Evolutionary conservation across 352 stramenopile genomes (phyloP), one percentile per base, ranked within the genome.

Genomic region (Detonula confervacea): DNA sequence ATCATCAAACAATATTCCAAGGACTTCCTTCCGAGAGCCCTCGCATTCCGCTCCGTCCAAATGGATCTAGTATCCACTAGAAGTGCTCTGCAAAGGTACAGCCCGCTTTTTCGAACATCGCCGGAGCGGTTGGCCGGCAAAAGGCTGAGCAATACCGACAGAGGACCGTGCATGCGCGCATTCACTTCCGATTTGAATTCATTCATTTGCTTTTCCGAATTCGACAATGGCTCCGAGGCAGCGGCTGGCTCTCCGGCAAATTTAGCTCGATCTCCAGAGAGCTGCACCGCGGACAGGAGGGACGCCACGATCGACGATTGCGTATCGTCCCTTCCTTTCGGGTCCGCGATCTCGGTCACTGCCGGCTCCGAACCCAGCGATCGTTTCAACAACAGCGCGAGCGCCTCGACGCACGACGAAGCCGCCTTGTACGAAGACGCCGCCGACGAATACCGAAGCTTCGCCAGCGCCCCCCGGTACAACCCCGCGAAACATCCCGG

Each of bases 1-100:
- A 63, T 47, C n/a, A 59, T 62, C 24, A 88, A 67, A 52, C 81
- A 86, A 71, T 68, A 83, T 37, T 86, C 75, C 5, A 80, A 60
- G 7, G 81, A 61, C 73, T 71, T 68, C 16, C 49, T 67, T n/a
- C 49, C 54, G 20, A 83, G 54, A 27, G 42, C 49, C 25, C 60
- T 63, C n/a, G 14, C 24, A 52, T 71, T 73, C 4, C 18, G 27
- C 12, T 75, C 52, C 18, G 54, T 70, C 81, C 77, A 88, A 37
- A 77, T 52, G 12, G 12, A 52, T 60, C 29, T 44, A 33, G 73
- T 62, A 37, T 83, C 55, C 1, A 77, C 55, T 49, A 88, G 35
- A 25, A 88, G 29, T 20, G 47, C 18, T 16, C 27, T 18, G 60
- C 69, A 83, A 2, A 88, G 49, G 35, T 44, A 39, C 5, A 84